Conservation (phyloP, 164 flowering plant genomes). For the Vitis labrusca region DNA sequence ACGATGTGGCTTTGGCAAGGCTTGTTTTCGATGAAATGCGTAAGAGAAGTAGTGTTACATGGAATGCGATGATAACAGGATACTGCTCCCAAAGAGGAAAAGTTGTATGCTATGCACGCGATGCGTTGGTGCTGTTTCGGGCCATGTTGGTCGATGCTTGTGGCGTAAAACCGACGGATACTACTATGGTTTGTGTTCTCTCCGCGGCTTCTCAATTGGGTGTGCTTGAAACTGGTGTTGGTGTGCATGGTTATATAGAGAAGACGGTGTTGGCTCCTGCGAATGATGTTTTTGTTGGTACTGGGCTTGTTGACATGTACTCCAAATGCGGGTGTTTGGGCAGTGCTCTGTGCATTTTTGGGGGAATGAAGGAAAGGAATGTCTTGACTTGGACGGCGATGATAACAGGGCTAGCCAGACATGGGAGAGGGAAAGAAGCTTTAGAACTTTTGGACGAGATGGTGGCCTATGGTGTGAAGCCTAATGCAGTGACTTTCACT, state of each 20-base stretch:
- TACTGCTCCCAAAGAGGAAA: constrained; percentile 38
- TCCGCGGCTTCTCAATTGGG: constrained; percentile 63
- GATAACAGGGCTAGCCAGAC: constrained; percentile 50
- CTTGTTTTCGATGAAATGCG: constrained; percentile 57
- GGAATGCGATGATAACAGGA: constrained; percentile 72
- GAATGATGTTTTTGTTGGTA: constrained; percentile 50
- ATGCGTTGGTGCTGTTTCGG: constrained; percentile 39
- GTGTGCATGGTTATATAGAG: constrained; percentile 51
- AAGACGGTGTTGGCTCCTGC: constrained; percentile 37
- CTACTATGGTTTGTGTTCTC: constrained; percentile 55
- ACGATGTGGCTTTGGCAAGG: constrained; percentile 30
- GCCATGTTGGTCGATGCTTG: constrained; percentile 34
- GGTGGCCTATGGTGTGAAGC: constrained; percentile 33
- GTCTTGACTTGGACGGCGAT: constrained; percentile 61
- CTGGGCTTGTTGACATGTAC: constrained; percentile 66
- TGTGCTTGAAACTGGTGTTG: constrained; percentile 40
- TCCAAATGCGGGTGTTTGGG: constrained; percentile 58
- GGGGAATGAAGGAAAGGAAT: constrained; percentile 42
- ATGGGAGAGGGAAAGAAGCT: constrained; percentile 58
- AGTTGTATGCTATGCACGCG: constrained; percentile 13
- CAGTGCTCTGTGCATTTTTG: constrained; percentile 34
- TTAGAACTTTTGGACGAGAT: constrained; percentile 39
- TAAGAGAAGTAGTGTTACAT: constrained; percentile 37
- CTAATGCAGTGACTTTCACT: constrained; percentile 58
- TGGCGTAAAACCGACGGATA: constrained; percentile 40